Conservation (phyloP, 2,329 filamentous ascomycete species). For the Pyrenochaeta sp. region DNA sequence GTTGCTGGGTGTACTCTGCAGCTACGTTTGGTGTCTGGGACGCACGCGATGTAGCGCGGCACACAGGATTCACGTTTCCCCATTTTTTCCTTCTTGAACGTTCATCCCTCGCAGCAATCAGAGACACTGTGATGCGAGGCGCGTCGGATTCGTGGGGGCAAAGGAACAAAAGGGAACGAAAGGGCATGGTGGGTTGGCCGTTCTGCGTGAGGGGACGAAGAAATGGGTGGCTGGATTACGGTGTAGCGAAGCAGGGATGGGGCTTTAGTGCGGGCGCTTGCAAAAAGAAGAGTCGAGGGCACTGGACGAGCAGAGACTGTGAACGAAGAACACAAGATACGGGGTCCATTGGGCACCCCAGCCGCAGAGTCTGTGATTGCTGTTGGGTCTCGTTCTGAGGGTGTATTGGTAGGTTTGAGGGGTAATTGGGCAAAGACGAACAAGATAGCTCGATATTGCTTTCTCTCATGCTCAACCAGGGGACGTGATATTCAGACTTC, state of each 20-base stretch:
- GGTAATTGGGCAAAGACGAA: constrained; percentile 8
- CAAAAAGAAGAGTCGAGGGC: too few species aligned
- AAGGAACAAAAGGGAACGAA: constrained; percentile 15
- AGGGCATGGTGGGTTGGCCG: constrained; percentile 9
- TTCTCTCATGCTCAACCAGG: constrained; percentile 23
- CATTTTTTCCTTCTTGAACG: too few species aligned
- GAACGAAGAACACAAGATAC: constrained; percentile 21
- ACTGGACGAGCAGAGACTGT: too few species aligned
- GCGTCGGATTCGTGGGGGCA: constrained; percentile 16
- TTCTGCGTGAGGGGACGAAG: constrained; percentile 13
- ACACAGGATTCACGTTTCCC: too few species aligned
- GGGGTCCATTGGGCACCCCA: constrained; percentile 19
- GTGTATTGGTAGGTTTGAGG: constrained; percentile 15
- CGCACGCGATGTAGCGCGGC: constrained; percentile 18
- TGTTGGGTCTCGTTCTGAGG: constrained; percentile 17
- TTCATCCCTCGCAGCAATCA: constrained; percentile 17
- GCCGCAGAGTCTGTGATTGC: constrained; percentile 23
- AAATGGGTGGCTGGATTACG: constrained; percentile 32
- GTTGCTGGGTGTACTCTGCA: too few species aligned
- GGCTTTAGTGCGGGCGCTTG: constrained; percentile 43
- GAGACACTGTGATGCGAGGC: too few species aligned
- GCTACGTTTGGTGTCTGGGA: too few species aligned
- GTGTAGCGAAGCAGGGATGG: constrained; percentile 35
- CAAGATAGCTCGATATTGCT: constrained; percentile 18
- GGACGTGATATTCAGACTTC: constrained; percentile 4